Percentiles rank a stretch among this genome's conserved stretches.
phyloP scores from a whole-genome alignment of 345 rosid species.

The Euphorbia pulcherrima region DNA sequence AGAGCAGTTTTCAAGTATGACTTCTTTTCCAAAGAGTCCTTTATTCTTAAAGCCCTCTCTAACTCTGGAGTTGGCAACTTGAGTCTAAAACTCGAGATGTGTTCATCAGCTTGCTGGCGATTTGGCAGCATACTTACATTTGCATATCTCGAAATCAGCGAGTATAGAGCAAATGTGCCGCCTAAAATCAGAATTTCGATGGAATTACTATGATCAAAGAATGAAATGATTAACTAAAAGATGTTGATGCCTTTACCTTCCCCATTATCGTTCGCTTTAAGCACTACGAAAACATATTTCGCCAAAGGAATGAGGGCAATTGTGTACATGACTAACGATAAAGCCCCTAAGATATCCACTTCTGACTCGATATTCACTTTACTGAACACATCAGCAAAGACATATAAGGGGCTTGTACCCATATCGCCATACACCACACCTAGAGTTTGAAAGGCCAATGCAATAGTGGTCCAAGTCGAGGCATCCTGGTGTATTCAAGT shows the following conservation, averaged over 20 bases:
- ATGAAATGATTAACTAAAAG: background rate
- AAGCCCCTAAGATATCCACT: constrained; percentile 88
- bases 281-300: constrained; percentile 88
- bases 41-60: constrained; percentile 73
- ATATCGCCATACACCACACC: constrained; percentile 98
- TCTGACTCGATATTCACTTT: constrained; percentile 74
- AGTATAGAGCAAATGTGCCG: constrained; percentile 94
- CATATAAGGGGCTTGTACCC: constrained; percentile 97
- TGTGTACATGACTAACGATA: constrained; percentile 86
- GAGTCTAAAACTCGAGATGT: constrained; percentile 82
- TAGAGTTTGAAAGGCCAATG: constrained; percentile 91
- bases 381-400: constrained; percentile 87
- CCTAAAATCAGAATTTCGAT: constrained; percentile 47
- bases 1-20: constrained; percentile 67
- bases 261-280: constrained; percentile 94
- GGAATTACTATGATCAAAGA: background rate
- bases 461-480: constrained; percentile 59
- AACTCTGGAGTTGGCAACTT: constrained; percentile 91
- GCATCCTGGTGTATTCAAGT: constrained; percentile 49
- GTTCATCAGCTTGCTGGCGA: constrained; percentile 91
- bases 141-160: constrained; percentile 84
- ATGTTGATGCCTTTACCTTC: constrained; percentile 50
- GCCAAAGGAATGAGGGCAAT: constrained; percentile 84
- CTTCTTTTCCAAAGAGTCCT: constrained; percentile 72
- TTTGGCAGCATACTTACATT: constrained; percentile 85